Percentiles rank a stretch among this genome's conserved stretches.
These are phyloP conservation scores for Chionographis japonica DNA, from an alignment of 106 monocot genomes.

Conservation along the genomic window DNA sequence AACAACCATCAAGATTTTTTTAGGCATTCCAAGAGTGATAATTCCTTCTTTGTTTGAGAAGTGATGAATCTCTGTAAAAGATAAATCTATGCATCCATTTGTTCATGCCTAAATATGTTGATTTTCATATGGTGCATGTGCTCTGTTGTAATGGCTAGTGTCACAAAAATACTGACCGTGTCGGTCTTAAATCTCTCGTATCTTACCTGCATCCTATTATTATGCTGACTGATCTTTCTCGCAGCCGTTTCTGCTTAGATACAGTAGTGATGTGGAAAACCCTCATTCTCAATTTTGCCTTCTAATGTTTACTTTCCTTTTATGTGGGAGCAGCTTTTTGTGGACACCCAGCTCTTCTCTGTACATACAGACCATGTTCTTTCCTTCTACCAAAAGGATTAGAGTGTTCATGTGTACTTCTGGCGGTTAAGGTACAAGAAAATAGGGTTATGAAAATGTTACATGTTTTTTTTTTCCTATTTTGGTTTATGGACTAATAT, in stretches of 20 bases:
- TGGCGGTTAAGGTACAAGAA: constrained; percentile 1
- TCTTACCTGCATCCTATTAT: background rate
- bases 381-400: constrained; percentile 94
- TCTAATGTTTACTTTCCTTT: constrained; percentile 2
- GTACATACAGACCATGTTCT: constrained; percentile 95
- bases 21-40: no score
- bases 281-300: background rate
- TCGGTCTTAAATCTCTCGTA: no score
- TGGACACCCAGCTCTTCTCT: constrained; percentile 98
- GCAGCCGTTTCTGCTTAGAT: no score
- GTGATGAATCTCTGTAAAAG: no score
- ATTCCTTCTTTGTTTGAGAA: no score
- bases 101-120: no score
- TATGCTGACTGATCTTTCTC: background rate
- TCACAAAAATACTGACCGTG: no score
- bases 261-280: no score
- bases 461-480: background rate
- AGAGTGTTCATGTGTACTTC: constrained; percentile 3
- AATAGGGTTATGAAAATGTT: background rate
- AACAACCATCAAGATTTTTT: no score
- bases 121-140: no score
- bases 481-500: background rate
- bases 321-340: constrained; percentile 59
- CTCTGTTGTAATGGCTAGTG: no score
- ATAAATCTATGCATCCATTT: no score